These are phyloP conservation scores for Paramecium bursaria DNA, from an alignment of 73 alveolate genomes.

Conservation along the genomic window DNA sequence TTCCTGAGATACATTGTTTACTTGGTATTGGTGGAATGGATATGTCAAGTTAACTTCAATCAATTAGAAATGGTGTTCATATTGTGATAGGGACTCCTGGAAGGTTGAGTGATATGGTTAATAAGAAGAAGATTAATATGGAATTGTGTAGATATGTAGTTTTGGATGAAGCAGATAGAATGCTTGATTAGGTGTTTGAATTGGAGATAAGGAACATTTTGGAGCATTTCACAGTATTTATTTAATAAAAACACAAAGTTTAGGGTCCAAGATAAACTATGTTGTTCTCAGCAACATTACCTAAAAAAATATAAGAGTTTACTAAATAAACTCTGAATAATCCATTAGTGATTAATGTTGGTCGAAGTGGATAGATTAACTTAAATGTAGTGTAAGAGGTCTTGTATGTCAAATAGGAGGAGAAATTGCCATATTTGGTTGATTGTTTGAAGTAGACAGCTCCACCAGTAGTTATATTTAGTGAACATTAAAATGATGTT, in stretches of 20 bases:
- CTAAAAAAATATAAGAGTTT: slow-evolving; percentile 84
- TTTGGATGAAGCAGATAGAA: slow-evolving; percentile 91
- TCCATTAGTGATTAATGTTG: slow-evolving; percentile 72
- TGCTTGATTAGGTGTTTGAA: slow-evolving; percentile 85
- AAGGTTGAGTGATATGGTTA: slow-evolving; percentile 78
- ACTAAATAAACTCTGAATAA: slow-evolving; percentile 76
- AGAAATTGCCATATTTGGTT: slow-evolving; percentile 72
- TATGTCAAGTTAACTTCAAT: slow-evolving; percentile 59
- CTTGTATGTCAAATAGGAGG: slow-evolving; percentile 72
- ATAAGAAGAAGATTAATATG: slow-evolving; percentile 72
- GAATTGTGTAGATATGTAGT: slow-evolving; percentile 77
- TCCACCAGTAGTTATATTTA: slow-evolving; percentile 79
- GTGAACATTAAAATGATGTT: slow-evolving; percentile 74
- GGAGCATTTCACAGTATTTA: slow-evolving; percentile 74
- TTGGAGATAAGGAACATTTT: slow-evolving; percentile 78
- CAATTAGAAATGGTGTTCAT: slow-evolving; percentile 69
- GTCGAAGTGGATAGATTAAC: slow-evolving; percentile 73
- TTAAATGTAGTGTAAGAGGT: slow-evolving; percentile 67
- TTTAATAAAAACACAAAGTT: slow-evolving; percentile 16
- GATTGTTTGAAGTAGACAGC: slow-evolving; percentile 73
- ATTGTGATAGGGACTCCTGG: slow-evolving; percentile 86
- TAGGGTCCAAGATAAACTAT: slow-evolving; percentile 83
- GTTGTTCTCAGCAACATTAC: slow-evolving; percentile 86
- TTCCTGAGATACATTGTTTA: slow-evolving; percentile 65
- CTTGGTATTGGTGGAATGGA: slow-evolving; percentile 74